These are phyloP conservation scores for Penicillium sp. DNA, from an alignment of 2,329 filamentous ascomycete species.

Conservation along the genomic window DNA sequence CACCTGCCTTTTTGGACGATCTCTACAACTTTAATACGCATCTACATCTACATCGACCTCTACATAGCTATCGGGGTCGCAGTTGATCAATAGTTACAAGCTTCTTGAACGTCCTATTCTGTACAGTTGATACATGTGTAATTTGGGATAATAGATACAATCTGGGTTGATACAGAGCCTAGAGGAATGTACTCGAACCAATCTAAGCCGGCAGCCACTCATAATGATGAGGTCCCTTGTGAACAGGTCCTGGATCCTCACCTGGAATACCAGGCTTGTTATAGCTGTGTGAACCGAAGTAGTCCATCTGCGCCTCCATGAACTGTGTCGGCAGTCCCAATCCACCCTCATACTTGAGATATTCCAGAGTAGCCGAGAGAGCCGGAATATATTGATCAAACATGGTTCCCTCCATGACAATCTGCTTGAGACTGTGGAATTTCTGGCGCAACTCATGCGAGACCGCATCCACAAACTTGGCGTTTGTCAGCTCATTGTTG, in stretches of 20 bases:
- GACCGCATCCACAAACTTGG: conserved; percentile 45
- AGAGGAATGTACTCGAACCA: not conserved
- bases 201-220: conserved; percentile 55
- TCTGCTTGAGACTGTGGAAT: conserved; percentile 53
- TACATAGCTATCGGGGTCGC: not conserved
- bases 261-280: conserved; percentile 51
- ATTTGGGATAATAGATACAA: not conserved
- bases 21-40: not conserved
- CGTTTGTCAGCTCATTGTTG: conserved; percentile 30
- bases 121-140: not conserved
- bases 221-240: conserved; percentile 60
- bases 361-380: conserved; percentile 62
- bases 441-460: conserved; percentile 53
- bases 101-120: not conserved
- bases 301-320: conserved; percentile 69
- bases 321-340: conserved; percentile 64
- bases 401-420: conserved; percentile 54
- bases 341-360: conserved; percentile 61
- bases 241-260: conserved; percentile 51
- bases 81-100: not conserved
- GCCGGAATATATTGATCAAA: conserved; percentile 60
- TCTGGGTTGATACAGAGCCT: not conserved
- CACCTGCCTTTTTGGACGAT: conserved; percentile 6
- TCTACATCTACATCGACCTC: not conserved
- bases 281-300: conserved; percentile 66